Percentiles rank a stretch among this genome's conserved stretches.
These are phyloP conservation scores for Amylocystis lapponica DNA, from an alignment of 768 basidiomycete genomes.

Conservation along the genomic window DNA sequence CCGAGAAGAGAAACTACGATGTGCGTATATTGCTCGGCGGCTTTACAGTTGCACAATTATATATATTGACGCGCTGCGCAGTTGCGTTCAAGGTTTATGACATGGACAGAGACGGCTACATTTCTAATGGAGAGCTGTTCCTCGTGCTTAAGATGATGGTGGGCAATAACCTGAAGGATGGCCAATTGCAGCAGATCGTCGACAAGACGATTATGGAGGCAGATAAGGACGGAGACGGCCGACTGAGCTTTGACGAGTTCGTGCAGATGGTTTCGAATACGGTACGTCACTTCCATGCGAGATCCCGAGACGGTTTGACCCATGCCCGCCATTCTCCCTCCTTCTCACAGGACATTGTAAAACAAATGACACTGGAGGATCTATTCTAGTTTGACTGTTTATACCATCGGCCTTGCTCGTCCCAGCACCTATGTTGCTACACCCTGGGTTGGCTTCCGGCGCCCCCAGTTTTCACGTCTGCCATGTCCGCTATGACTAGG, in stretches of 20 bases:
- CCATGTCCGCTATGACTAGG: constrained; percentile 5
- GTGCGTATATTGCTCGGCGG: constrained; percentile 41
- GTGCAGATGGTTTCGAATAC: constrained; percentile 96
- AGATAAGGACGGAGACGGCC: constrained; percentile 96
- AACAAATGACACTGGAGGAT: constrained; percentile 97
- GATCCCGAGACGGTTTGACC: too few species aligned
- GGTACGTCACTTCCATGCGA: constrained; percentile 49
- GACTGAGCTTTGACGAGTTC: constrained; percentile 96
- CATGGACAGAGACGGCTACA: constrained; percentile 95
- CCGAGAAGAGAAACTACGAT: constrained; percentile 92
- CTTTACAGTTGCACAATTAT: not conserved
- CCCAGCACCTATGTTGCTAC: not conserved
- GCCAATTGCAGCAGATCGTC: constrained; percentile 98
- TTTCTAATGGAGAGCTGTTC: constrained; percentile 98
- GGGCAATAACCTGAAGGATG: constrained; percentile 98
- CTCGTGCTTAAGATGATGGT: constrained; percentile 99
- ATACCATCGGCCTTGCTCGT: not conserved
- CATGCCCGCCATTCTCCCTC: not conserved
- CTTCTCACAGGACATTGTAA: constrained; percentile 80
- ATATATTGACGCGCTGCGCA: constrained; percentile 28
- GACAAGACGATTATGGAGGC: constrained; percentile 99
- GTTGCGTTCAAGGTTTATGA: constrained; percentile 99
- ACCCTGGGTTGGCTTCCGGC: not conserved
- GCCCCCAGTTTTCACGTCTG: not conserved
- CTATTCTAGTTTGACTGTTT: constrained; percentile 69